A percentile compares a stretch with the other conserved stretches of the same genome.
Conservation (phyloP, 108 stramenopile species). For the Cyclotella atomus region DNA sequence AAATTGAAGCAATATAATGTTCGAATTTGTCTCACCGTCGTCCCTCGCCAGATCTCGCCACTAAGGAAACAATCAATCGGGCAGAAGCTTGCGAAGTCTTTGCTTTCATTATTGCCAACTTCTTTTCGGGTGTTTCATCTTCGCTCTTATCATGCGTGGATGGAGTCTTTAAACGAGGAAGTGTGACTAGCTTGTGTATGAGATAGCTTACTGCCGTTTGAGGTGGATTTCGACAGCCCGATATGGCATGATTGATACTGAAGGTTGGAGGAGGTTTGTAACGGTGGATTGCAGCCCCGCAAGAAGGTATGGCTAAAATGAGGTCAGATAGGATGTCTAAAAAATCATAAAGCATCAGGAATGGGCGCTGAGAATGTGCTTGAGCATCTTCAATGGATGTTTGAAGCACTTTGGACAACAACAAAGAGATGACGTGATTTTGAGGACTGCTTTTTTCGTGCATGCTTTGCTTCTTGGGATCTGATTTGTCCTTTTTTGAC, state of each 20-base stretch:
- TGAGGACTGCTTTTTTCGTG: constrained; percentile 64
- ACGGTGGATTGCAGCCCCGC: constrained; percentile 86
- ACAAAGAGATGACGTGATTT: constrained; percentile 59
- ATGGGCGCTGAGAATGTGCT: constrained; percentile 33
- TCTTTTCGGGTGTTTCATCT: constrained; percentile 23
- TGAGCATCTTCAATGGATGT: not conserved
- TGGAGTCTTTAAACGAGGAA: constrained; percentile 58
- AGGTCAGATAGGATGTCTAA: constrained; percentile 89
- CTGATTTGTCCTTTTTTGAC: constrained; percentile 38
- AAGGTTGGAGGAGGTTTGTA: constrained; percentile 51
- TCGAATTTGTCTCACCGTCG: constrained; percentile 43
- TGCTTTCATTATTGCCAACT: constrained; percentile 44
- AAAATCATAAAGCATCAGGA: constrained; percentile 69
- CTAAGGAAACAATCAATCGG: constrained; percentile 80
- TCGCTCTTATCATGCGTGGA: constrained; percentile 7
- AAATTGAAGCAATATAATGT: not conserved
- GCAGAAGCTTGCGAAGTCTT: constrained; percentile 72
- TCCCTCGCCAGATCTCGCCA: constrained; percentile 92
- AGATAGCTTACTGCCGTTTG: constrained; percentile 84
- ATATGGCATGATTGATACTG: constrained; percentile 67
- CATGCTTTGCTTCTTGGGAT: no score
- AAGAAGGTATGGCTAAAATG: constrained; percentile 88
- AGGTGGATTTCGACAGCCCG: constrained; percentile 72
- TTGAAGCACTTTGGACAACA: constrained; percentile 54
- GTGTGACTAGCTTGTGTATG: constrained; percentile 83